Evolutionary conservation across 1,284 basidiomycete species (phyloP).

Genomic region (Ustilago tritici): DNA sequence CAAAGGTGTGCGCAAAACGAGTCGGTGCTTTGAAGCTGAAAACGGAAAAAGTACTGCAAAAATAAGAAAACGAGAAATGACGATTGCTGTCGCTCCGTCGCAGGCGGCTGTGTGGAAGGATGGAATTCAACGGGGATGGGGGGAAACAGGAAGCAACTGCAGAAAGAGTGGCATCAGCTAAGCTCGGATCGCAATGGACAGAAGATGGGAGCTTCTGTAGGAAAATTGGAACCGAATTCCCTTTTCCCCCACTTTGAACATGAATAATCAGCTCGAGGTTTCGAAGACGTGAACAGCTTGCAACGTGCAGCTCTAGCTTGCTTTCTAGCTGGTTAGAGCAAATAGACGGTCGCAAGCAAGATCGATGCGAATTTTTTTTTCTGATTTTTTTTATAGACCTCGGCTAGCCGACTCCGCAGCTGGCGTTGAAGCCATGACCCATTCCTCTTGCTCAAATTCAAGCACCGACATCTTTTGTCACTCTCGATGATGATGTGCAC

Average conservation of each 20-base stretch:
- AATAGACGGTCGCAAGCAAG: neutral
- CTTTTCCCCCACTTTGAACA: too few relatives aligned
- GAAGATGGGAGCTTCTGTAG: neutral
- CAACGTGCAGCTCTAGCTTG: too few relatives aligned
- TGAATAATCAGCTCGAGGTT: too few relatives aligned
- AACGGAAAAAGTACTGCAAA: neutral
- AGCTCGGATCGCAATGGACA: constrained; percentile 5
- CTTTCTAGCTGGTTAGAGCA: too few relatives aligned
- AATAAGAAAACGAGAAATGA: neutral
- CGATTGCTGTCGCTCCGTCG: neutral
- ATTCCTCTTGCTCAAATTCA: constrained; percentile 10
- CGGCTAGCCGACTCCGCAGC: constrained; percentile 41
- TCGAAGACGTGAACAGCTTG: too few relatives aligned
- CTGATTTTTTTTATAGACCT: constrained; percentile 36
- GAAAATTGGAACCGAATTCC: neutral
- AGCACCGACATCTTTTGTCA: constrained; percentile 15
- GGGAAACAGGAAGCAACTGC: neutral
- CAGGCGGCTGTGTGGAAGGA: neutral
- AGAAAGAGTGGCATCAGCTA: neutral
- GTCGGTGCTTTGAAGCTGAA: neutral
- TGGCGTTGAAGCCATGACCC: constrained; percentile 10
- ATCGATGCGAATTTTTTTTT: constrained; percentile 34
- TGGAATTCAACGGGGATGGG: neutral
- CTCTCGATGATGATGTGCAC: constrained; percentile 11
- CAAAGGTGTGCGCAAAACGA: neutral